phyloP scores from a whole-genome alignment of 345 rosid species.

The Gossypium australe region DNA sequence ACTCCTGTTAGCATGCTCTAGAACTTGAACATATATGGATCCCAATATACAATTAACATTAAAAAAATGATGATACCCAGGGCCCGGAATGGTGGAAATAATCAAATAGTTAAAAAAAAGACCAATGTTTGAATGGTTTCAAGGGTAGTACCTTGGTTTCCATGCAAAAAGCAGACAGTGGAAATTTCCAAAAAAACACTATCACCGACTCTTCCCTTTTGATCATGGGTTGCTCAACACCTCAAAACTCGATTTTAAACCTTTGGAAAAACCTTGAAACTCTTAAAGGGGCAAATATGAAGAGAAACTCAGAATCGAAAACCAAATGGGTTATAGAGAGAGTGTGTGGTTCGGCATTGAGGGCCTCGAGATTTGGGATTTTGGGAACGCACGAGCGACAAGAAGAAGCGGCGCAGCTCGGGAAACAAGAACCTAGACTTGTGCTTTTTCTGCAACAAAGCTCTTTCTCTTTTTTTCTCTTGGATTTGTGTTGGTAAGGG shows the following conservation, averaged over 20 bases:
- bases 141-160: conserved; percentile 46
- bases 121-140: conserved; percentile 20
- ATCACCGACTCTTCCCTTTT: conserved; percentile 24
- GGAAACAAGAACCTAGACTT: conserved; percentile 24
- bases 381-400: conserved; percentile 36
- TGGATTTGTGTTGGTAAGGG: background rate
- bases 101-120: conserved; percentile 25
- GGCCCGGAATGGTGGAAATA: conserved; percentile 13
- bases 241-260: conserved; percentile 10
- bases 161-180: conserved; percentile 34
- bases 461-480: background rate
- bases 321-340: conserved; percentile 29
- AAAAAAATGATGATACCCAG: too few relatives aligned
- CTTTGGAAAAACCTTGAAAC: conserved; percentile 9
- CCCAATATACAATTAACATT: background rate
- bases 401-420: conserved; percentile 30
- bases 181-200: background rate
- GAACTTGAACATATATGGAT: conserved; percentile 24
- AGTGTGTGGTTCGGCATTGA: background rate
- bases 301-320: conserved; percentile 4
- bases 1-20: conserved; percentile 16
- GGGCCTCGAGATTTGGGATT: conserved; percentile 41
- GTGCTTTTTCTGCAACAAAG: conserved; percentile 17
- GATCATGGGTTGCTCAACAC: conserved; percentile 19
- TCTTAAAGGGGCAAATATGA: conserved; percentile 21